Evolutionary conservation across 31 red algal species (phyloP).

Genomic region (Asparagopsis taxiformis): DNA sequence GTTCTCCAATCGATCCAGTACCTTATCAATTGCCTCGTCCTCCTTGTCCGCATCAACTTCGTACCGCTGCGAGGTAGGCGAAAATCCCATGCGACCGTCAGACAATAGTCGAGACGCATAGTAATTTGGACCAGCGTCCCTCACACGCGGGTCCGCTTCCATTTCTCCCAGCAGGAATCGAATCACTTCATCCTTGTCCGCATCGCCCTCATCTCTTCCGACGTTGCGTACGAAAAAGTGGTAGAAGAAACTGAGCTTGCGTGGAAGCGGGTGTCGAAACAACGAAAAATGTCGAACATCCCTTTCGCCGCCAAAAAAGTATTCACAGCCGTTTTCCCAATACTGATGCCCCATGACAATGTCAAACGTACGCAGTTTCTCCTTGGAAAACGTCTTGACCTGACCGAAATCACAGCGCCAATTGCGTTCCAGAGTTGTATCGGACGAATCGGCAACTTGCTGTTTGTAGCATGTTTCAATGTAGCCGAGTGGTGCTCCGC

Average conservation of each 20-base stretch:
- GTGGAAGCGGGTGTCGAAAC: constrained; percentile 52
- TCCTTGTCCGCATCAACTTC: constrained; percentile 13
- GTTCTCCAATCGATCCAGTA: constrained; percentile 18
- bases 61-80: constrained; percentile 25
- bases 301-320: constrained; percentile 35
- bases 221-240: constrained; percentile 70
- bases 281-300: constrained; percentile 53
- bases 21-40: constrained; percentile 24
- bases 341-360: constrained; percentile 74
- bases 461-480: constrained; percentile 58
- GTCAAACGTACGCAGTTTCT: constrained; percentile 26
- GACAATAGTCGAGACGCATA: constrained; percentile 55
- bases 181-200: constrained; percentile 38
- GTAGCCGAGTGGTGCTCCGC: constrained; percentile 11
- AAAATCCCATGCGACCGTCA: constrained; percentile 38
- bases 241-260: constrained; percentile 65
- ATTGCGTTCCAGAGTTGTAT: constrained; percentile 12
- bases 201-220: constrained; percentile 27
- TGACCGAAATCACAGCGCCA: constrained; percentile 63
- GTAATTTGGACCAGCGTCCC: constrained; percentile 66
- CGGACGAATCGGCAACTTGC: constrained; percentile 7
- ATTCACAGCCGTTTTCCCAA: constrained; percentile 60
- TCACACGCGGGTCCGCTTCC: constrained; percentile 19
- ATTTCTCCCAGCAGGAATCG: constrained; percentile 40
- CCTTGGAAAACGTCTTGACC: constrained; percentile 7